Evolutionary conservation across 2,329 filamentous ascomycete species (phyloP).

Genomic region (Stenocarpella maydis): DNA sequence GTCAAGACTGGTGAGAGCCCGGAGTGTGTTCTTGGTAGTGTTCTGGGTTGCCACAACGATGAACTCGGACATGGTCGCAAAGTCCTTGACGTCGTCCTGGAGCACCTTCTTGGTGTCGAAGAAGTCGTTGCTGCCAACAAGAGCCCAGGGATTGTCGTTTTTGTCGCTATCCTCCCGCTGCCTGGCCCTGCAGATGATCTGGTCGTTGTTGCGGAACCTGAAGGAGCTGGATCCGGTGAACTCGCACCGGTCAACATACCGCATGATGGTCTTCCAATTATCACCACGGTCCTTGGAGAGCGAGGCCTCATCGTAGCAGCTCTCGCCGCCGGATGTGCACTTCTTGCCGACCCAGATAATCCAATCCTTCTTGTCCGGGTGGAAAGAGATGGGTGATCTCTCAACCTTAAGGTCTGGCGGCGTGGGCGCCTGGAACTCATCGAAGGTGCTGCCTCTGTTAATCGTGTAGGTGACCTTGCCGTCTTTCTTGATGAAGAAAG

Average conservation of each 20-base stretch:
- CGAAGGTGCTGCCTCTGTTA: conserved; percentile 78
- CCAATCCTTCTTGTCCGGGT: conserved; percentile 87
- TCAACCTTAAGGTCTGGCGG: conserved; percentile 50
- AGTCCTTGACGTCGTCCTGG: conserved; percentile 79
- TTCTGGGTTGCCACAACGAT: conserved; percentile 86
- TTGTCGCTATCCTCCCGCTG: conserved; percentile 71
- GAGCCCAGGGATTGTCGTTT: conserved; percentile 69
- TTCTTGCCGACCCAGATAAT: conserved; percentile 86
- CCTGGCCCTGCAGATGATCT: conserved; percentile 70
- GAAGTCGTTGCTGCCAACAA: conserved; percentile 82
- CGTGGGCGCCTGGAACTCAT: conserved; percentile 75
- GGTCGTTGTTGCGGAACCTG: conserved; percentile 56
- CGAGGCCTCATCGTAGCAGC: conserved; percentile 78
- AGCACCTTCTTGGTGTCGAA: conserved; percentile 71
- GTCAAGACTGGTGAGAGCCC: conserved; percentile 84
- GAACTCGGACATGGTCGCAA: conserved; percentile 96
- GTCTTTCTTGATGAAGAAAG: conserved; percentile 81
- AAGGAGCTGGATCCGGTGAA: conserved; percentile 77
- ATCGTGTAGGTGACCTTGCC: conserved; percentile 79
- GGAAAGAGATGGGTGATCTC: conserved; percentile 72
- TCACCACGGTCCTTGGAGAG: conserved; percentile 82
- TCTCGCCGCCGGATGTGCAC: conserved; percentile 62
- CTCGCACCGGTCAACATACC: conserved; percentile 82
- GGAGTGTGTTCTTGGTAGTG: conserved; percentile 72
- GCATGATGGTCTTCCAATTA: conserved; percentile 77